Conservation (phyloP, 2,329 filamentous ascomycete species). For the Colletotrichum camelliae region DNA sequence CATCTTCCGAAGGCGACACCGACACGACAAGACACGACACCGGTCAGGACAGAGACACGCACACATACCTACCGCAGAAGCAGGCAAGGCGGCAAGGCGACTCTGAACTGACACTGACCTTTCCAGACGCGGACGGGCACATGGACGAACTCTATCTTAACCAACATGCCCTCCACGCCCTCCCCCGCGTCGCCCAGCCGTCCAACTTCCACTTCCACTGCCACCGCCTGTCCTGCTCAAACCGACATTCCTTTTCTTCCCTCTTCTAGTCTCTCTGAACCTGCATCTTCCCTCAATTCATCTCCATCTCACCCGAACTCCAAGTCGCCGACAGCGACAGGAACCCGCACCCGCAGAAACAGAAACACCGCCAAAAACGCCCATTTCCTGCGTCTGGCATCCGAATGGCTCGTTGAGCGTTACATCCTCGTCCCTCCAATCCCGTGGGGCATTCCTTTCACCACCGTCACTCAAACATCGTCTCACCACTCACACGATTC, state of each 20-base stretch:
- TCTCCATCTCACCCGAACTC: background rate
- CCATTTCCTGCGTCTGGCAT: background rate
- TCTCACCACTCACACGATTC: background rate
- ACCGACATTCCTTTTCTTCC: background rate
- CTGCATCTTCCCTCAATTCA: background rate
- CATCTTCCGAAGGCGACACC: background rate
- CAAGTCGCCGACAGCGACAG: background rate
- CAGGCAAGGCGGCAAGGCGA: background rate
- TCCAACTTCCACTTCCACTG: background rate
- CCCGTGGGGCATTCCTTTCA: background rate
- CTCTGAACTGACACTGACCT: constrained; percentile 16
- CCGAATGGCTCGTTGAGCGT: background rate
- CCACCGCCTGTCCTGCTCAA: background rate
- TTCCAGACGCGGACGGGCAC: constrained; percentile 20
- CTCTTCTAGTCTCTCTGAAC: background rate
- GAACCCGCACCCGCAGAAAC: background rate
- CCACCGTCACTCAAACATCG: background rate
- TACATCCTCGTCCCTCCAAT: background rate
- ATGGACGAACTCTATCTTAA: constrained; percentile 17
- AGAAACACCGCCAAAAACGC: background rate
- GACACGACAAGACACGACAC: background rate
- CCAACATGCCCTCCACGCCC: background rate
- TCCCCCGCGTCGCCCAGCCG: background rate
- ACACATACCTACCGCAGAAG: background rate
- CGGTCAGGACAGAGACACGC: background rate